phyloP scores from a whole-genome alignment of 1,284 basidiomycete species.

The Wallemia hederae region DNA sequence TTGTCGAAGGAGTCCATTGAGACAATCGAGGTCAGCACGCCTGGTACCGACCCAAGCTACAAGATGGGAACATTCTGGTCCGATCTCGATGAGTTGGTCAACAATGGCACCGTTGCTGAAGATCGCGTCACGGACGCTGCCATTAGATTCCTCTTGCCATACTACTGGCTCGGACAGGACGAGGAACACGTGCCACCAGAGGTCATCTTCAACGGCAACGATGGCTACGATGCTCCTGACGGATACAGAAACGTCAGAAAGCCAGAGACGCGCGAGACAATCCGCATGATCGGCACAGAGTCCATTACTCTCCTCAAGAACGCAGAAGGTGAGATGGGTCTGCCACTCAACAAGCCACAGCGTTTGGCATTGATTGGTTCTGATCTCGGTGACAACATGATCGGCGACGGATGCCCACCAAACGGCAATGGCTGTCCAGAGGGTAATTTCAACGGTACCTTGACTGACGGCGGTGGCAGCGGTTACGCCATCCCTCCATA shows the following conservation, averaged over 20 bases:
- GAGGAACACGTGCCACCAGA: neutral
- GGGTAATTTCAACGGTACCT: constrained; percentile 6
- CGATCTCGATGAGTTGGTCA: constrained; percentile 24
- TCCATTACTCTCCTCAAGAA: constrained; percentile 50
- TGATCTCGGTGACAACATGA: neutral
- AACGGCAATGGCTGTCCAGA: constrained; percentile 3
- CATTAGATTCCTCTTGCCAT: constrained; percentile 11
- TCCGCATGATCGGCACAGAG: constrained; percentile 41
- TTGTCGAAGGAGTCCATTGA: constrained; percentile 22
- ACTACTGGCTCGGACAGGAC: neutral
- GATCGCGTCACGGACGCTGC: constrained; percentile 21
- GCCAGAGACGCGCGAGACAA: constrained; percentile 14
- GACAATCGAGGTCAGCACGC: constrained; percentile 17
- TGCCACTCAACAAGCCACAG: constrained; percentile 29
- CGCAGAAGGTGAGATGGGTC: constrained; percentile 17
- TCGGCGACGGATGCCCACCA: constrained; percentile 8
- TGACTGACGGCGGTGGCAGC: constrained; percentile 17
- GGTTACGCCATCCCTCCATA: constrained; percentile 26
- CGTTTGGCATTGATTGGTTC: constrained; percentile 29
- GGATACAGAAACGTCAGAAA: constrained; percentile 11
- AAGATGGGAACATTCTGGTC: constrained; percentile 14
- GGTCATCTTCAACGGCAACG: neutral
- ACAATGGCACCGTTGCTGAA: constrained; percentile 24
- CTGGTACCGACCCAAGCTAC: neutral
- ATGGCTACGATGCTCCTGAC: constrained; percentile 1